phyloP scores from a whole-genome alignment of 2,329 filamentous ascomycete species.

The Curvularia verruculosa region DNA sequence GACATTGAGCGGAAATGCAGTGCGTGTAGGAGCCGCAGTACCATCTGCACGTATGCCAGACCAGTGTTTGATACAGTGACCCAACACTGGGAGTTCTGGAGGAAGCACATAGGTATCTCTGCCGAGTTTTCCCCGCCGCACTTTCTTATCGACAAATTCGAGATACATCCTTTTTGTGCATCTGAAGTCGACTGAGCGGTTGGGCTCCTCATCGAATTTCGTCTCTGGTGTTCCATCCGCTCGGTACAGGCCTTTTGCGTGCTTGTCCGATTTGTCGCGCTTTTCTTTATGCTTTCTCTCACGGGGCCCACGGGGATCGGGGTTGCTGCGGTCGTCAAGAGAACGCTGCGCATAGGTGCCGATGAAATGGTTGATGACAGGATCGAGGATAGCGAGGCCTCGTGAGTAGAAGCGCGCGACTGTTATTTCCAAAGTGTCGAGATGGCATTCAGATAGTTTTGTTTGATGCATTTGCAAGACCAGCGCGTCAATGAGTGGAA shows the following conservation, averaged over 20 bases:
- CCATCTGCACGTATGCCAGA: conserved; percentile 17
- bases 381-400: conserved; percentile 25
- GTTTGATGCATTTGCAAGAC: conserved; percentile 23
- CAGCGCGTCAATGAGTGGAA: conserved; percentile 20
- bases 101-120: conserved; percentile 15
- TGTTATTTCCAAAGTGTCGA: conserved; percentile 25
- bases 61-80: conserved; percentile 23
- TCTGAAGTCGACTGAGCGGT: not conserved
- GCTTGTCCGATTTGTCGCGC: too few species aligned
- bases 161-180: conserved; percentile 5
- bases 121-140: not conserved
- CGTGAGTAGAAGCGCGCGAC: conserved; percentile 23
- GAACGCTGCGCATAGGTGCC: conserved; percentile 21
- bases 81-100: conserved; percentile 20
- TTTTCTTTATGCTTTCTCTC: not conserved
- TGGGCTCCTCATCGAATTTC: not conserved
- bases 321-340: conserved; percentile 11
- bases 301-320: not conserved
- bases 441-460: conserved; percentile 13
- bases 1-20: conserved; percentile 22
- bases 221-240: not conserved
- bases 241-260: not conserved
- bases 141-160: not conserved
- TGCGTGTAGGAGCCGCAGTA: conserved; percentile 14
- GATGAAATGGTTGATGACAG: conserved; percentile 25